Conservation (phyloP, 768 basidiomycete species). For the Mycena olivaceomarginata region DNA sequence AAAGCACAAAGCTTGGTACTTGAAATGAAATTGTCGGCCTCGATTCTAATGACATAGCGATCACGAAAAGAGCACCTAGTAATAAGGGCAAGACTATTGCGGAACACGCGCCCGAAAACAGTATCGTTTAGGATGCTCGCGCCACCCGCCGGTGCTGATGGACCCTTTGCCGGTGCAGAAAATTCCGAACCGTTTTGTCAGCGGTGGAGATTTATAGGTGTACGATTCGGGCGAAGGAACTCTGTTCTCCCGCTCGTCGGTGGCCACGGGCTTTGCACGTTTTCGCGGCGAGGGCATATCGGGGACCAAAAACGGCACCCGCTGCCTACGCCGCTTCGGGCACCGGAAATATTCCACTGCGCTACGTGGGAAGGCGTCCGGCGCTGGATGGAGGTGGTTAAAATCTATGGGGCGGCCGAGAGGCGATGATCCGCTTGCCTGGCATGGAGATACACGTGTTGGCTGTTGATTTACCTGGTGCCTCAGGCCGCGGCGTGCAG, state of each 20-base stretch:
- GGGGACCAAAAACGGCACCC: background rate
- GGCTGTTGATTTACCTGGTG: background rate
- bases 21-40: no score
- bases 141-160: slow-evolving; percentile 27
- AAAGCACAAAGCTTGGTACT: no score
- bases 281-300: background rate
- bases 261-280: slow-evolving; percentile 7
- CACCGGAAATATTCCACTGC: background rate
- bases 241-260: slow-evolving; percentile 24
- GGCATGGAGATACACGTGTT: slow-evolving; percentile 27
- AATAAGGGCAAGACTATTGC: no score
- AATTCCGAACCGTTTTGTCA: slow-evolving; percentile 44
- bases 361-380: slow-evolving; percentile 32
- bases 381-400: slow-evolving; percentile 4
- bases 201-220: slow-evolving; percentile 29
- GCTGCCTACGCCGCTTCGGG: background rate
- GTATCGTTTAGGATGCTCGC: slow-evolving; percentile 18
- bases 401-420: background rate
- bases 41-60: no score
- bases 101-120: no score
- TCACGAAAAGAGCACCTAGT: no score
- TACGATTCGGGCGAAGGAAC: slow-evolving; percentile 10
- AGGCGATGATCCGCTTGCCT: background rate
- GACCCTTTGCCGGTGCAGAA: slow-evolving; percentile 42
- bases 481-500: slow-evolving; percentile 16